Evolutionary conservation across 2,329 filamentous ascomycete species (phyloP), one percentile per base, ranked within the genome.

Genomic region (Ceratocystis alfenasii): DNA sequence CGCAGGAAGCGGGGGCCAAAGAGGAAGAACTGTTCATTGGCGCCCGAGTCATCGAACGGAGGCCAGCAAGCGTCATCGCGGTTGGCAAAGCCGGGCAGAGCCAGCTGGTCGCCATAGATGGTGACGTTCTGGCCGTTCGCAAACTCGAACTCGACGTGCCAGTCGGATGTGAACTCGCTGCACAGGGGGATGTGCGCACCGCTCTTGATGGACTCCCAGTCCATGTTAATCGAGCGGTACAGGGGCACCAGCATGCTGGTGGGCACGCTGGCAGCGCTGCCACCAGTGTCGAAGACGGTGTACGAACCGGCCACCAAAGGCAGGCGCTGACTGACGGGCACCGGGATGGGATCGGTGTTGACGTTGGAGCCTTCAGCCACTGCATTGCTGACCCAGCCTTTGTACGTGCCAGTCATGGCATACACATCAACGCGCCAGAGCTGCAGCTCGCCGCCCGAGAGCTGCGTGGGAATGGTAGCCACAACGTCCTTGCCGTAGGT

Each of bases 171-270:
- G 67, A 76, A 75, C 45, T 76, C 74, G 68, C 64, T 70, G 70
- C 75, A 76, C 25, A 73, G 66, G 5, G 73, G 74, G 57, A 75
- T 67, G 55, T 72, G 69, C 0, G 73, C 66, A 33, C 70, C 70
- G 0, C 57, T 57, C 7, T 72, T 36, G 63, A 76, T 73, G 1
- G 71, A 71, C 0, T 70, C 73, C 68, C 69, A 75, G 72, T 75
- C 74, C 74, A 73, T 72, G 1, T 74, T 74, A 30, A 76, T 73
- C 0, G 72, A 71, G 36, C 68, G 68, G 68, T 76, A 76, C 45
- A 76, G 68, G 0, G 67, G 65, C 1, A 70, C 67, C 15, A 74
- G 69, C 20, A 69, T 60, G n/a, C 65, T 64, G 5, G 65, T 57
- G 0, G 74, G 72, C 15, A 76, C 69, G 1, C 64, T 66, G 66